Conservation (phyloP, 768 basidiomycete genomes). For the Lactarius trivialis region DNA sequence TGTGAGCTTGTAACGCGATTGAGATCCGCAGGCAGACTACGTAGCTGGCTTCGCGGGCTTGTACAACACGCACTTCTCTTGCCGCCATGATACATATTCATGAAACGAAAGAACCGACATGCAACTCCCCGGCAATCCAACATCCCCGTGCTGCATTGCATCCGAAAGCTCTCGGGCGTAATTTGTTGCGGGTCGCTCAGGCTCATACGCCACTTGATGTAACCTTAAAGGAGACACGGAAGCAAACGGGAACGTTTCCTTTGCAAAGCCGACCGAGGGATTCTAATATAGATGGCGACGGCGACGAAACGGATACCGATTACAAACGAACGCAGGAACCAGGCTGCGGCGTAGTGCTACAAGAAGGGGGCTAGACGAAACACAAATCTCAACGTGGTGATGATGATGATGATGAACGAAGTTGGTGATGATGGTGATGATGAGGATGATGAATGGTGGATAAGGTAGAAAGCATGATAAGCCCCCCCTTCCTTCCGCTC, state of each 20-base stretch:
- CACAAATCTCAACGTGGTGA: neutral
- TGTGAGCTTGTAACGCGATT: slow-evolving; percentile 40
- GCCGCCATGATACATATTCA: neutral
- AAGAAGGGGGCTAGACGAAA: slow-evolving; percentile 3
- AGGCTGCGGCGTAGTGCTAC: slow-evolving; percentile 6
- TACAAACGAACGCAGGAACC: neutral
- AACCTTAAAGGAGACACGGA: too few relatives aligned
- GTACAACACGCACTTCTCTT: neutral
- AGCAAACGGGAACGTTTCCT: neutral
- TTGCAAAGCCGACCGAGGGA: neutral
- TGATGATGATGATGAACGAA: neutral
- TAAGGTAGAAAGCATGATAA: neutral
- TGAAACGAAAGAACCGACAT: neutral
- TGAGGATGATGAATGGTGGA: neutral
- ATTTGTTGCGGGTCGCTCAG: neutral
- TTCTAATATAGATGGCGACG: neutral
- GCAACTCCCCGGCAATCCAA: neutral
- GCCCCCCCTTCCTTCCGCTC: neutral
- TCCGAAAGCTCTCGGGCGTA: neutral
- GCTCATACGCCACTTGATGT: neutral
- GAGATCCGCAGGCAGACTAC: neutral
- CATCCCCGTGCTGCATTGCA: neutral
- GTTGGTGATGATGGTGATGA: neutral
- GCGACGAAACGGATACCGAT: neutral
- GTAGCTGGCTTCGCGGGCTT: neutral